phyloP scores from a whole-genome alignment of 1,284 basidiomycete species.

The Ceratobasidium sp. region DNA sequence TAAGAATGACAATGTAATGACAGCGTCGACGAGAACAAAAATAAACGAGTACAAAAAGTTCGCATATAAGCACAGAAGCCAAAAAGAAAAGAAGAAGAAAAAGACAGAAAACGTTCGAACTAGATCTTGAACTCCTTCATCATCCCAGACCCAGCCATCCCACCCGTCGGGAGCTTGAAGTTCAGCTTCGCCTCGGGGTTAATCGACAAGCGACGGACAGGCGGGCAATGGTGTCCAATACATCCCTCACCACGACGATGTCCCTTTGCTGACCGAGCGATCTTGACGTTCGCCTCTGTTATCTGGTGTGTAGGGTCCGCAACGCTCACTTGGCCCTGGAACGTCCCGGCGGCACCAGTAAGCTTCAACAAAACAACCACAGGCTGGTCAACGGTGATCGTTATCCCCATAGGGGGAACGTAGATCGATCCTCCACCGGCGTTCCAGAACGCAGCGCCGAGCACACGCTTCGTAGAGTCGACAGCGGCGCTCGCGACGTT shows the following conservation, averaged over 20 bases:
- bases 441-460: constrained; percentile 41
- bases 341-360: background rate
- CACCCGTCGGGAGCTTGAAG: constrained; percentile 17
- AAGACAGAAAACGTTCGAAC: no score
- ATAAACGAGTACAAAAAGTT: no score
- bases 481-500: constrained; percentile 32
- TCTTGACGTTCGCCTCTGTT: background rate
- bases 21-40: no score
- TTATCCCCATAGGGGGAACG: constrained; percentile 26
- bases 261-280: constrained; percentile 1
- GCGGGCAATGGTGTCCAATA: constrained; percentile 16
- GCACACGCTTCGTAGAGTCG: constrained; percentile 8
- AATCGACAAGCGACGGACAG: background rate
- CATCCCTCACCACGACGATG: constrained; percentile 1
- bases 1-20: no score
- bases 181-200: background rate
- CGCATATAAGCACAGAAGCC: no score
- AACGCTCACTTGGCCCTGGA: background rate
- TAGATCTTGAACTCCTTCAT: constrained; percentile 1
- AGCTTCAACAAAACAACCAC: constrained; percentile 16
- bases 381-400: constrained; percentile 9
- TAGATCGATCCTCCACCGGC: constrained; percentile 2
- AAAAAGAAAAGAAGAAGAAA: no score
- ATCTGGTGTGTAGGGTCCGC: constrained; percentile 26
- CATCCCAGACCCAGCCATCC: constrained; percentile 24